These are phyloP conservation scores for Lodderomyces jiufengensis DNA, from an alignment of 1,139 yeast genomes.

Conservation along the genomic window DNA sequence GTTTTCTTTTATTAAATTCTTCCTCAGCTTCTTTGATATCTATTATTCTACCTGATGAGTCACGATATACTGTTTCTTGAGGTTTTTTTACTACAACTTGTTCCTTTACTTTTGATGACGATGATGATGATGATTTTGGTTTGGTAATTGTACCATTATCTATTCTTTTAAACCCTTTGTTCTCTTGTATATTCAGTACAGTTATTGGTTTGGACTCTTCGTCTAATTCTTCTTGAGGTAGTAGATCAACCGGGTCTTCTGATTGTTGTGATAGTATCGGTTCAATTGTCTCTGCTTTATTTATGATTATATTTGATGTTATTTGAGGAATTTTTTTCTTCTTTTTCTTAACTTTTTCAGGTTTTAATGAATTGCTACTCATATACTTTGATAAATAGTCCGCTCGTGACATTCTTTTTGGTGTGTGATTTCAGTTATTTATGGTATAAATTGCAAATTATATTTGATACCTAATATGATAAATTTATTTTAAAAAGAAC, in stretches of 20 bases:
- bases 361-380: background rate
- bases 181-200: conserved; percentile 6
- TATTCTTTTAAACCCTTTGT: conserved; percentile 37
- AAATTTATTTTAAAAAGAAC: background rate
- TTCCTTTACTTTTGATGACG: conserved; percentile 1
- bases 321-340: conserved; percentile 4
- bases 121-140: no score
- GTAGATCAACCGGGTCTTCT: conserved; percentile 11
- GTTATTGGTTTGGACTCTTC: conserved; percentile 4
- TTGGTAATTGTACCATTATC: conserved; percentile 22
- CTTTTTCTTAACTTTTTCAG: conserved; percentile 13
- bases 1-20: conserved; percentile 33
- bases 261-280: background rate
- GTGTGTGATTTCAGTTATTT: background rate
- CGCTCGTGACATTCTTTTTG: conserved; percentile 11
- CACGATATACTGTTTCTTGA: conserved; percentile 36
- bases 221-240: conserved; percentile 6
- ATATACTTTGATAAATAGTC: conserved; percentile 20
- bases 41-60: conserved; percentile 34
- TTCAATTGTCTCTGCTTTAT: conserved; percentile 3
- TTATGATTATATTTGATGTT: conserved; percentile 11
- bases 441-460: no score
- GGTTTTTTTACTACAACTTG: conserved; percentile 1
- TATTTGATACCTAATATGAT: no score
- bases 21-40: conserved; percentile 28